These are phyloP conservation scores for Geotrichum reessii DNA, from an alignment of 1,139 yeast species.

Conservation along the genomic window DNA sequence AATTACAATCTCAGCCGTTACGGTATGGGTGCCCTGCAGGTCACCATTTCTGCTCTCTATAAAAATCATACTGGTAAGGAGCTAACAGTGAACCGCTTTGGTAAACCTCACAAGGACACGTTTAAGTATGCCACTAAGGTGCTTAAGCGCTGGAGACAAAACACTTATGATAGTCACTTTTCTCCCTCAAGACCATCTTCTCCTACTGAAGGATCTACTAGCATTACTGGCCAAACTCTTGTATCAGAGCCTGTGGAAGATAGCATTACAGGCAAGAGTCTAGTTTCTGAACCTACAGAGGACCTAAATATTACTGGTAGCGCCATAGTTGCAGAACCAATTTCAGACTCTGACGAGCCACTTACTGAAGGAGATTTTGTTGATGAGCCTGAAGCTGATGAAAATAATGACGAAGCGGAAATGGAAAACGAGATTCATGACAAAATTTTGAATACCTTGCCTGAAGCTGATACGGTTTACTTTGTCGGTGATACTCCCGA, in stretches of 20 bases:
- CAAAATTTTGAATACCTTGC: constrained; percentile 41
- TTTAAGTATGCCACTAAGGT: constrained; percentile 75
- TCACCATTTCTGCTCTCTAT: constrained; percentile 73
- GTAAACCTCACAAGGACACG: constrained; percentile 82
- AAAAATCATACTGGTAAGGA: constrained; percentile 77
- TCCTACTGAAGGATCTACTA: constrained; percentile 4
- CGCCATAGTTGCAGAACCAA: constrained; percentile 31
- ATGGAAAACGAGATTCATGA: constrained; percentile 18
- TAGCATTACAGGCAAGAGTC: neutral
- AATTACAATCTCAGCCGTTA: constrained; percentile 72
- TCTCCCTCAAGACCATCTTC: constrained; percentile 17
- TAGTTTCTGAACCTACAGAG: constrained; percentile 5
- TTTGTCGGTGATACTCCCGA: constrained; percentile 94
- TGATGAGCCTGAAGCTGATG: constrained; percentile 13
- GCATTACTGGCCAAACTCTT: neutral
- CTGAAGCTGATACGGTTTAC: constrained; percentile 79
- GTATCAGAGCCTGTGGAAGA: constrained; percentile 6
- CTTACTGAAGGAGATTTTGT: constrained; percentile 24
- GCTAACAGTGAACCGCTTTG: constrained; percentile 69
- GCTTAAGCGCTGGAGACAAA: constrained; percentile 68
- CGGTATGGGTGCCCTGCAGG: constrained; percentile 88
- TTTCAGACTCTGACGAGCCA: constrained; percentile 30
- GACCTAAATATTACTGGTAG: neutral
- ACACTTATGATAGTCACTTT: constrained; percentile 48
- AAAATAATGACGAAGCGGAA: constrained; percentile 30